Base-by-base conservation (phyloP, 768 basidiomycete species). In the Auricularia heimuer region DNA sequence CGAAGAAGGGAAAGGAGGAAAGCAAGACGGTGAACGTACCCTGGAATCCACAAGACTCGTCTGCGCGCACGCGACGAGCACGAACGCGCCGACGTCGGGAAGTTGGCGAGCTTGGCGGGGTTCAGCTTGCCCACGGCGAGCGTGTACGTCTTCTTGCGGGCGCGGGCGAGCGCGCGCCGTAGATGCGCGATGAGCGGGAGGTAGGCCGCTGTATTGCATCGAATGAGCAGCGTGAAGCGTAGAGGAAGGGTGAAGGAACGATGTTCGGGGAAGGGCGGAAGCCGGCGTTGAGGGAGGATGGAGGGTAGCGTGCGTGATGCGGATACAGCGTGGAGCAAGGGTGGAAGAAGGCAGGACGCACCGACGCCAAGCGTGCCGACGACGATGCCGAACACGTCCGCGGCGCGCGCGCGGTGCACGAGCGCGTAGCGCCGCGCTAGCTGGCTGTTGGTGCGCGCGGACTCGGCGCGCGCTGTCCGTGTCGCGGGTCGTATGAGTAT, bases 51-150 rank as follows among this genome's bases (percentile, higher is more conserved):
- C 79, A 33, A 98, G 72, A 63, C 89, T 91, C 69, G 96, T 96
- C 73, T 99, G 95, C 0, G 89, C 89, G 74, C 97, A 99, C 2
- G 95, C 95, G 3, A 97, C 91, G 65, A 97, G 81, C 18, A 98
- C 88, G 71, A 94, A 98, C 70, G 94, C 96, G 72, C 98, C 96
- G 61, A 99, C 88, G 73, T 98, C 95, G 71, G 90, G 74, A 98
- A 98, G 75, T 98, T 99, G 8, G 88, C 96, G 24, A 98, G 81
- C 71, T 98, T 98, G 6, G 94, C 84, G 0, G 97, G 95, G 69
- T 92, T 97, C 60, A 97, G 83, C 75, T 96, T 94, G 44, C 97
- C 96, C 0, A 99, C 95, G 63, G 87, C 90, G 69, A 99, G 85
- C 2, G 96, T 98, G 75, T 98, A 99, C 67, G 85, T 85, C 74